Base-by-base conservation (phyloP, 768 basidiomycete species). In the Hypsizygus marmoreus region DNA sequence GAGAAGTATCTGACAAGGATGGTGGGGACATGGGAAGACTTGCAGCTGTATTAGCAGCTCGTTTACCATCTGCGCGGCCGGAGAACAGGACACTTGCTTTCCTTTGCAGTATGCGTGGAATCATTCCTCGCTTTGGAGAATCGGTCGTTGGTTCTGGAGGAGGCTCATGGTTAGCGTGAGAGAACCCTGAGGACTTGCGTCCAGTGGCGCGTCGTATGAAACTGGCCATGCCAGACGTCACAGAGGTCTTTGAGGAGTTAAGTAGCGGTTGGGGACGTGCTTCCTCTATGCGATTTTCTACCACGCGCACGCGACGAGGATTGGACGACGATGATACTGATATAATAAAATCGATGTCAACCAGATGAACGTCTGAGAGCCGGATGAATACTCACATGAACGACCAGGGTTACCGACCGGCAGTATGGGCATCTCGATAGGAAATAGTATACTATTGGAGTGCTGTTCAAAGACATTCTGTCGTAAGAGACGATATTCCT, bases 401-500 rank as follows among this genome's bases (percentile, higher is more conserved):
- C 41, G 54, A 33, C 51, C 53, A 43, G 47, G 40, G 42, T 52
- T 55, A 52, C 51, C 34, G 25, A 65, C 49, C 25, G 67, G 61
- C 37, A 69, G 61, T 29, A 61, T 39, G 12, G 67, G 63, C 7
- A 43, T 31, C 47, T 67, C 60, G 19, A 58, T 49, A 25, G 70
- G 69, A 23, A 69, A 45, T 14, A 60, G 51, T 22, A 53, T 49
- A 34, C 46, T 65, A 41, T 58, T 62, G 16, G 80, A 69, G 53
- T 80, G 75, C 31, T 80, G 76, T 61, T 86, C 79, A 56, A 88
- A 88, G 28, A 82, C 66, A 56, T 78, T 81, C 60, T 83, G 82
- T 9, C 86, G 78, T 33, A 88, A 72, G 8, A 87, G 65, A 19
- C 86, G 78, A 57, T 87, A 88, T 61, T 86, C 86, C 52, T 87